Evolutionary conservation across 2,329 filamentous ascomycete species (phyloP), one percentile per base, ranked within the genome.

Genomic region (Cladosporium sp.): DNA sequence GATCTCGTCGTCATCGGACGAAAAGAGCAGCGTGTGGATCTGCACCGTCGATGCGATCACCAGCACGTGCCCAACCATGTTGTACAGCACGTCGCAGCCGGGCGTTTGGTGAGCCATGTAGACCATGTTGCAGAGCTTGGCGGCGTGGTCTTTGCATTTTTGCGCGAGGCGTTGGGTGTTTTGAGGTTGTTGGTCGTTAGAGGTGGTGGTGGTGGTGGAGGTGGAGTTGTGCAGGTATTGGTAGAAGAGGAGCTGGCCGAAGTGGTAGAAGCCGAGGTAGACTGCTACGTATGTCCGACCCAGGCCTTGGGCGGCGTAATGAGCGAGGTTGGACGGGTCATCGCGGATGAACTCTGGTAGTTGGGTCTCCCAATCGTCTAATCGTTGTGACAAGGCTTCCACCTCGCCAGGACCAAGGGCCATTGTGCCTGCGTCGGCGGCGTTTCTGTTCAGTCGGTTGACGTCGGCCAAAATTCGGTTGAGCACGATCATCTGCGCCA

Each of bases 31-130:
- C 5, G 41, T 50, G 15, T 50, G 47, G 15, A 50, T 43, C 12
- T 50, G 41, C 1, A 50, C 47, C 8, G 47, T 50, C 8, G 47
- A 50, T 8, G 47, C 32, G 47, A 50, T 32, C 19, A 50, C 47
- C n/a, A 50, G 47, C 9, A 50, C 41, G n/a, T 50, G 47, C 17
- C 47, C 47, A 19, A 50, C 40, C 47, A 50, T 50, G 20, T 43
- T 43, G 32, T 50, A 50, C 3, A 50, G 32, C 12, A 43, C 39
- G 15, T 50, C 41, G 47, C 47, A 50, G 32, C 41, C 47, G 11
- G 47, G 47, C n/a, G 47, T 43, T 17, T 43, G 47, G 24, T 50
- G 39, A 3, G 47, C 47, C 20, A 38, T 37, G 34, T 50, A 43
- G n/a, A 39, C 34, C 7, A 50, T 43, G 20, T 50, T 43, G 47